Base-by-base conservation (phyloP, 805 yeast genomes). In the Isabelozyma pseudorhagii region DNA sequence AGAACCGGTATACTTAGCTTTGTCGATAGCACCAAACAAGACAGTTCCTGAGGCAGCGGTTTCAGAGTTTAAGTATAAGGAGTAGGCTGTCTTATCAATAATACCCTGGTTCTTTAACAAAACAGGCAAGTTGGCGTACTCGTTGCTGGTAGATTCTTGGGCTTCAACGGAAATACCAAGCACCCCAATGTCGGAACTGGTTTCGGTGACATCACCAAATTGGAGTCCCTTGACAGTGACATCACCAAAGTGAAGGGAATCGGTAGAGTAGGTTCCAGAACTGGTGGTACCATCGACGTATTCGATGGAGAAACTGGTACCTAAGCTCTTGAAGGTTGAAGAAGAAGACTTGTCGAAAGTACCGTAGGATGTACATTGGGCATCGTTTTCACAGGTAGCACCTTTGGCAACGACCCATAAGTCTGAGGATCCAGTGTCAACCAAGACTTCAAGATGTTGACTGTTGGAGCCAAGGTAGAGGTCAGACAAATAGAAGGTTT, bases 21-120 rank as follows among this genome's bases (percentile, higher is more conserved):
- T 63, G 57, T 76, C 80, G 43, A 74, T 58, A 14, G 75, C 80
- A 15, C 80, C 80, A 52, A 75, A 75, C 42, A 77, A 61, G 14
- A 76, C 51, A 4, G 64, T 48, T 13, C 80, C 80, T 5, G 58
- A 27, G 14, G 43, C 42, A 8, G 74, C 60, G 11, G 48, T 50
- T 5, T 57, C 48, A 14, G 64, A 62, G 52, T 73, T 68, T 54
- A 79, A 66, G 64, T 71, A 79, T 49, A 80, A 64, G 27, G 83
- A 78, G 63, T 77, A 80, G 11, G 78, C 72, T 14, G 56, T 59
- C 41, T 66, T 62, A 38, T 61, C 55, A 53, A 78, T 79, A 40
- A 64, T 45, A 11, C 83, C 83, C 38, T 68, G 68, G 6, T 57
- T 48, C 53, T 69, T 67, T 54, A 76, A 58, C 46, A 50, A 48